These are phyloP conservation scores for Thozetella sp. DNA, from an alignment of 495 filamentous ascomycete genomes.

Conservation along the genomic window DNA sequence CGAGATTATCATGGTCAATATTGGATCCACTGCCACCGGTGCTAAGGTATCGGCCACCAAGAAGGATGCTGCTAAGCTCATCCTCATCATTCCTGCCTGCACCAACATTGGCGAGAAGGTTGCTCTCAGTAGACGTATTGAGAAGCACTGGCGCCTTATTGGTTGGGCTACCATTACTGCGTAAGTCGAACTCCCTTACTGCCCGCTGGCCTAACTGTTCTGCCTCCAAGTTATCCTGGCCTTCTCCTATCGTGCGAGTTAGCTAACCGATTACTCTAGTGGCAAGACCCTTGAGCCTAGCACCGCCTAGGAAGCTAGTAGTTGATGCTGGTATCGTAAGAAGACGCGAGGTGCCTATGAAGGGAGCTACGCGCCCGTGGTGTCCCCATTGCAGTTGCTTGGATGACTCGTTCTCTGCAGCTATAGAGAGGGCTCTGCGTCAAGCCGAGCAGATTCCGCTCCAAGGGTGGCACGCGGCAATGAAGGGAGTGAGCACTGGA, in stretches of 20 bases:
- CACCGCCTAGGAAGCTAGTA: constrained; percentile 14
- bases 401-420: background rate
- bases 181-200: constrained; percentile 27
- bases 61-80: constrained; percentile 87
- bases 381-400: background rate
- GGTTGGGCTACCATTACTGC: constrained; percentile 91
- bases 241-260: too few relatives aligned
- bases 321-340: background rate
- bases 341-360: constrained; percentile 7
- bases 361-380: constrained; percentile 4
- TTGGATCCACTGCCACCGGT: constrained; percentile 94
- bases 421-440: background rate
- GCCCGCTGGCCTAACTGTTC: too few relatives aligned
- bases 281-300: constrained; percentile 45
- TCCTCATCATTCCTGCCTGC: constrained; percentile 85
- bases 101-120: constrained; percentile 97
- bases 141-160: constrained; percentile 99
- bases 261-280: constrained; percentile 17
- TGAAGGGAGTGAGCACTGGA: background rate
- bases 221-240: too few relatives aligned
- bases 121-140: constrained; percentile 91
- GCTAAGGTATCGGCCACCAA: constrained; percentile 94
- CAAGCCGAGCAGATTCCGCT: background rate
- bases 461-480: background rate
- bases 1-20: constrained; percentile 99